phyloP scores from a whole-genome alignment of 441 rosid species.

The Erysimum pusillum region DNA sequence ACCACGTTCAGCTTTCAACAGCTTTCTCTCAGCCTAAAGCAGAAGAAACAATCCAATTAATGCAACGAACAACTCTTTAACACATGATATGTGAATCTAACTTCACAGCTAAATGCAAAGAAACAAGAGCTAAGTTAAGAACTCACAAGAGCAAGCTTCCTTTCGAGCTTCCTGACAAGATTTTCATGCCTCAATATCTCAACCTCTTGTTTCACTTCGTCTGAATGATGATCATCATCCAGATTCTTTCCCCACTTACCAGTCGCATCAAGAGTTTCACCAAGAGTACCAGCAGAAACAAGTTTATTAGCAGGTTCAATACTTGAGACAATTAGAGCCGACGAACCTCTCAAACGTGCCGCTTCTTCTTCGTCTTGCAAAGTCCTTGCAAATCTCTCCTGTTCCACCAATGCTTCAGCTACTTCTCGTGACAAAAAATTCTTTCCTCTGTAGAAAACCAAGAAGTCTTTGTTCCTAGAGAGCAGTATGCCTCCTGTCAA shows the following conservation, averaged over 20 bases:
- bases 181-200: conserved; percentile 72
- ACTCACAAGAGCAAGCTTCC: conserved; percentile 80
- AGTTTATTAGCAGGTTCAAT: conserved; percentile 49
- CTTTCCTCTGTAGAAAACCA: conserved; percentile 96
- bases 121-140: conserved; percentile 37
- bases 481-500: conserved; percentile 89
- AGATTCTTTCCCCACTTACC: conserved; percentile 84
- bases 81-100: conserved; percentile 3
- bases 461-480: conserved; percentile 88
- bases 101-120: conserved; percentile 5
- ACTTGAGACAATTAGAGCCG: conserved; percentile 62
- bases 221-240: conserved; percentile 61
- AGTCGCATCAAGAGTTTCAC: conserved; percentile 86
- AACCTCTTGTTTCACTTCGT: conserved; percentile 74
- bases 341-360: conserved; percentile 82
- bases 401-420: conserved; percentile 75
- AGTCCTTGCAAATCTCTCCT: conserved; percentile 72
- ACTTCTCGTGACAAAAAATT: conserved; percentile 84
- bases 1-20: conserved; percentile 76
- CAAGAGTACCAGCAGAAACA: conserved; percentile 83
- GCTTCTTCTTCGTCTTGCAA: conserved; percentile 93
- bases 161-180: conserved; percentile 80
- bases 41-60: conserved; percentile 12
- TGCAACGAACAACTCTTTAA: neutral
- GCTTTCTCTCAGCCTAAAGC: conserved; percentile 74